These are phyloP conservation scores for Geopyxis carbonaria DNA, from an alignment of 495 filamentous ascomycete species.

Conservation along the genomic window DNA sequence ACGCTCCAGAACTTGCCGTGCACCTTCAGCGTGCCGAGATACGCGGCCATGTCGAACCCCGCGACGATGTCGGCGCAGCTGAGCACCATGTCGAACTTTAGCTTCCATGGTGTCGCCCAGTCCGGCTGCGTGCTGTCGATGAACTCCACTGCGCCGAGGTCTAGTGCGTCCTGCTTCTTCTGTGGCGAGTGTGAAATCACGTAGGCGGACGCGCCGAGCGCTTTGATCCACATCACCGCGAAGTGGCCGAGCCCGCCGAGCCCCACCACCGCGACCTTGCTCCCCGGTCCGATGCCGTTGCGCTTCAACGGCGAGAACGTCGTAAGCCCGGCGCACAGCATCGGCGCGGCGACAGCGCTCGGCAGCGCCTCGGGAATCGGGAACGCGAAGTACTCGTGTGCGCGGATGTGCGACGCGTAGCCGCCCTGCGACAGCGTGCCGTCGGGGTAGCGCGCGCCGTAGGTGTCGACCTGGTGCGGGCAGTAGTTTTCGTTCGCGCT, in stretches of 20 bases:
- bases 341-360: slow-evolving; percentile 47
- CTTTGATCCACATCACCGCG: slow-evolving; percentile 43
- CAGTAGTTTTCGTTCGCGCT: slow-evolving; percentile 69
- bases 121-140: slow-evolving; percentile 48
- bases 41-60: slow-evolving; percentile 45
- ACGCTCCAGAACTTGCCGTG: slow-evolving; percentile 59
- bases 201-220: slow-evolving; percentile 49
- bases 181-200: slow-evolving; percentile 44
- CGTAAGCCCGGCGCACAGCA: slow-evolving; percentile 67
- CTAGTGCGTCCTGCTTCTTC: slow-evolving; percentile 45
- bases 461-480: slow-evolving; percentile 39
- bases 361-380: slow-evolving; percentile 54
- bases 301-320: slow-evolving; percentile 51
- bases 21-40: slow-evolving; percentile 51
- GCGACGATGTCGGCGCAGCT: slow-evolving; percentile 54
- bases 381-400: slow-evolving; percentile 61
- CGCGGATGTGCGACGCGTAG: slow-evolving; percentile 52
- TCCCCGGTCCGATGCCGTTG: slow-evolving; percentile 44
- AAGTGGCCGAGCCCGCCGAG: slow-evolving; percentile 59
- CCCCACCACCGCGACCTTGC: slow-evolving; percentile 52
- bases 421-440: slow-evolving; percentile 48
- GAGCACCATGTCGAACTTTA: slow-evolving; percentile 57
- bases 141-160: slow-evolving; percentile 46
- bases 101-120: slow-evolving; percentile 40
- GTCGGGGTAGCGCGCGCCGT: slow-evolving; percentile 47